Conservation (phyloP, 352 stramenopile genomes). For the Phytophthora citricola region DNA sequence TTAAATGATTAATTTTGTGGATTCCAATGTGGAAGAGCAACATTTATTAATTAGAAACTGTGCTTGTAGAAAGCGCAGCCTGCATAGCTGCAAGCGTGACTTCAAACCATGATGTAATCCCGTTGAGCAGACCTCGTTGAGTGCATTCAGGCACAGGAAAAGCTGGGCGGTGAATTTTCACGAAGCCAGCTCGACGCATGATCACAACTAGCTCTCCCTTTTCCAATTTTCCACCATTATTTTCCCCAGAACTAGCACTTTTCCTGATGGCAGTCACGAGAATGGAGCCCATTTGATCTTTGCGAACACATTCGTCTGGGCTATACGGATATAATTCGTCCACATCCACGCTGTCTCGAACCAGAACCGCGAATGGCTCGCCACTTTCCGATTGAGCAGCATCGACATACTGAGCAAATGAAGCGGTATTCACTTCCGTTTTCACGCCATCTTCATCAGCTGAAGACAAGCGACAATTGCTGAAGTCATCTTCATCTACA, state of each 20-base stretch:
- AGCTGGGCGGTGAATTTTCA: constrained; percentile 17
- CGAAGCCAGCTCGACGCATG: constrained; percentile 21
- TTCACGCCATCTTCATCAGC: constrained; percentile 22
- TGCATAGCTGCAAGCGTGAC: constrained; percentile 17
- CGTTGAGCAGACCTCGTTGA: constrained; percentile 13
- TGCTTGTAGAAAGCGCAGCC: constrained; percentile 4
- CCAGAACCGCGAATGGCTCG: constrained; percentile 16
- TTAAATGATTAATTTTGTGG: background rate
- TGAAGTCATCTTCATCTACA: constrained; percentile 9
- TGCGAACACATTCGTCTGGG: constrained; percentile 20
- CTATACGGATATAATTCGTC: constrained; percentile 29
- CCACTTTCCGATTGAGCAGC: background rate
- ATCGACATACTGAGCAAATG: constrained; percentile 19
- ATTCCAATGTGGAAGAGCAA: background rate
- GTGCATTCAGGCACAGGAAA: constrained; percentile 6
- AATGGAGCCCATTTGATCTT: constrained; percentile 17
- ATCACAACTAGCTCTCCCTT: constrained; percentile 15
- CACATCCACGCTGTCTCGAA: constrained; percentile 23
- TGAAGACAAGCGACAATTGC: constrained; percentile 17
- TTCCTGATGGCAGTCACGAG: constrained; percentile 12
- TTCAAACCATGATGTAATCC: constrained; percentile 17
- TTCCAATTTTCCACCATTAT: background rate
- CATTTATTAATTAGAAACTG: background rate
- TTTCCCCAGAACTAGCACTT: background rate
- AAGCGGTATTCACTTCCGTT: constrained; percentile 24